Base-by-base conservation (phyloP, 768 basidiomycete genomes). In the Naematelia encephala region DNA sequence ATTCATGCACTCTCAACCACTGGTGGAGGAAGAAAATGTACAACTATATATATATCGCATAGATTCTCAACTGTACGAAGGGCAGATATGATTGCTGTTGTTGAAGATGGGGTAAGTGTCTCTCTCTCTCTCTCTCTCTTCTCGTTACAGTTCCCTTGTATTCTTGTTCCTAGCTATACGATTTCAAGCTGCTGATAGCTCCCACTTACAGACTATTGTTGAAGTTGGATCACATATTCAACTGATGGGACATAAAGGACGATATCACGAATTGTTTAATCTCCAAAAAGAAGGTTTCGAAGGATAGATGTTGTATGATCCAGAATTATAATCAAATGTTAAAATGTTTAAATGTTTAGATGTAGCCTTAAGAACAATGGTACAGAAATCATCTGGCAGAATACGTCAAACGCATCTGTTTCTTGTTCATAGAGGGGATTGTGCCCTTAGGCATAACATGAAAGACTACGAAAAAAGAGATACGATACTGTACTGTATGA, bases 261-360 rank as follows among this genome's bases (percentile, higher is more conserved):
- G 71, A 34, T 74, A 74, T 52, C 30, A 26, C n/a, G 69, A 74
- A 55, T 54, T 74, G 49, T 74, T 68, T 63, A 70, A 67, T 44
- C 54, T 74, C 1, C 69, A 72, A 54, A 69, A 67, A 28, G 63
- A 66, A 29, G 72, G 60, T 4, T 73, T 73, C 51, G 62, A n/a
- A n/a, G n/a, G n/a, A n/a, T n/a, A n/a, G n/a, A n/a, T n/a, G n/a
- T n/a, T n/a, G n/a, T n/a, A n/a, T n/a, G n/a, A n/a, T n/a, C n/a
- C n/a, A n/a, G n/a, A n/a, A n/a, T n/a, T n/a, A n/a, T n/a, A n/a
- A n/a, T n/a, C n/a, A n/a, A n/a, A n/a, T n/a, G n/a, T n/a, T n/a
- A n/a, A n/a, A n/a, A n/a, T n/a, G n/a, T n/a, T n/a, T n/a, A n/a
- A n/a, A n/a, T n/a, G 34, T 39, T 8, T 39, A 39, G 8, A 39